These are phyloP conservation scores for Striga hermonthica DNA, from an alignment of 305 asterid species.

Conservation along the genomic window DNA sequence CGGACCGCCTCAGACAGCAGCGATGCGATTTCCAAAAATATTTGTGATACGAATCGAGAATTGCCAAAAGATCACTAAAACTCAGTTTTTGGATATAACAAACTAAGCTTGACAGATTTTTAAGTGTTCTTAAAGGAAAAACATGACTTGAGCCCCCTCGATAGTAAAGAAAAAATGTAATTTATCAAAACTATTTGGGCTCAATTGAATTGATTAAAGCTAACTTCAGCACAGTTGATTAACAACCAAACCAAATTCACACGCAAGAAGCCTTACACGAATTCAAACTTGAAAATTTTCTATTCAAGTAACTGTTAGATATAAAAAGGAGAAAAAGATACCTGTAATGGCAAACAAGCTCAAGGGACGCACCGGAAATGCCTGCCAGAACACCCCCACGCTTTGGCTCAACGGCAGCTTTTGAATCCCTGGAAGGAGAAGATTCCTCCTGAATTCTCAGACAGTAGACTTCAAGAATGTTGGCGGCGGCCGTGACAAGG, in stretches of 20 bases:
- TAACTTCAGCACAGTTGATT: neutral
- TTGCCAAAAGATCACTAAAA: neutral
- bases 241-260: neutral
- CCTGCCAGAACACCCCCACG: constrained; percentile 87
- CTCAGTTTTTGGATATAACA: neutral
- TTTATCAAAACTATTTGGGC: neutral
- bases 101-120: neutral
- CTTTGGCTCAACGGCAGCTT: constrained; percentile 50
- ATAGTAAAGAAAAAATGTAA: neutral
- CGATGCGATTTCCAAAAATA: no score
- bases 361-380: constrained; percentile 68
- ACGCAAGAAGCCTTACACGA: constrained; percentile 2
- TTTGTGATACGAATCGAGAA: neutral
- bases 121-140: neutral
- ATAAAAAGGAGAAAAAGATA: constrained; percentile 25
- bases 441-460: constrained; percentile 69
- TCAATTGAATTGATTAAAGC: neutral
- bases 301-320: neutral
- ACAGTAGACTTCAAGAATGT: constrained; percentile 71
- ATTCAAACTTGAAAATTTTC: neutral
- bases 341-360: constrained; percentile 90
- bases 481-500: constrained; percentile 71
- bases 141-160: neutral
- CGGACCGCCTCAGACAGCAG: no score
- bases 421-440: constrained; percentile 41